These are phyloP conservation scores for Stemphylium beticola DNA, from an alignment of 2,329 filamentous ascomycete genomes.

Conservation along the genomic window DNA sequence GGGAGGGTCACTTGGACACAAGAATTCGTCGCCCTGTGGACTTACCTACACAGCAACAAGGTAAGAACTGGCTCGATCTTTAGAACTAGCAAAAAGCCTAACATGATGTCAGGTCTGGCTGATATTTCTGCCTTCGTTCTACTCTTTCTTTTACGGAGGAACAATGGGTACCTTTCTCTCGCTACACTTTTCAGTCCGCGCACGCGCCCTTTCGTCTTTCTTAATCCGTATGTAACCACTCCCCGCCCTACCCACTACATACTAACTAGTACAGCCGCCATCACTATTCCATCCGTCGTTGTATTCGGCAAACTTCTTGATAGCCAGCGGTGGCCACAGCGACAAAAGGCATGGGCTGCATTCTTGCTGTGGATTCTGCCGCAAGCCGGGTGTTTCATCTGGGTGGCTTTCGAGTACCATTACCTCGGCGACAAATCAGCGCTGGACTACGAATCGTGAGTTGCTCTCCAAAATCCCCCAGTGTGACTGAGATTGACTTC, in stretches of 20 bases:
- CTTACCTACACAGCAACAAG: not conserved
- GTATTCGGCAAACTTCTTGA: slow-evolving; percentile 14
- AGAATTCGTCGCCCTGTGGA: slow-evolving; percentile 7
- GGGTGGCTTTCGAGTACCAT: slow-evolving; percentile 15
- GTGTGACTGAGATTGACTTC: not conserved
- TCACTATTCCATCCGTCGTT: slow-evolving; percentile 12
- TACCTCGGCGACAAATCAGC: slow-evolving; percentile 1
- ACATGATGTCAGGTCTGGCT: slow-evolving; percentile 7
- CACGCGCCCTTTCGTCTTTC: slow-evolving; percentile 15
- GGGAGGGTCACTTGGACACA: slow-evolving; percentile 3
- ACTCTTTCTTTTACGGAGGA: slow-evolving; percentile 18
- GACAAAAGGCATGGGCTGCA: slow-evolving; percentile 11
- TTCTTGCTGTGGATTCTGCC: slow-evolving; percentile 7
- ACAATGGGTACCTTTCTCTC: slow-evolving; percentile 18
- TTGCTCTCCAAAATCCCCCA: not conserved
- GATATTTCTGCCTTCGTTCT: slow-evolving; percentile 11
- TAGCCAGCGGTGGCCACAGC: slow-evolving; percentile 5
- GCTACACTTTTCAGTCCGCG: slow-evolving; percentile 17
- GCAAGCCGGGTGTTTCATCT: slow-evolving; percentile 13
- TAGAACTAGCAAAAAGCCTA: not conserved
- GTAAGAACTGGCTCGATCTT: not conserved
- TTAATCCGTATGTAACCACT: slow-evolving; percentile 8
- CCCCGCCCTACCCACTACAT: not conserved
- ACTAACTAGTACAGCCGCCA: slow-evolving; percentile 1
- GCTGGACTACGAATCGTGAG: slow-evolving; percentile 11